Evolutionary conservation across 1,139 yeast species (phyloP), one percentile per base, ranked within the genome.

Genomic region (Geotrichum europaeum): DNA sequence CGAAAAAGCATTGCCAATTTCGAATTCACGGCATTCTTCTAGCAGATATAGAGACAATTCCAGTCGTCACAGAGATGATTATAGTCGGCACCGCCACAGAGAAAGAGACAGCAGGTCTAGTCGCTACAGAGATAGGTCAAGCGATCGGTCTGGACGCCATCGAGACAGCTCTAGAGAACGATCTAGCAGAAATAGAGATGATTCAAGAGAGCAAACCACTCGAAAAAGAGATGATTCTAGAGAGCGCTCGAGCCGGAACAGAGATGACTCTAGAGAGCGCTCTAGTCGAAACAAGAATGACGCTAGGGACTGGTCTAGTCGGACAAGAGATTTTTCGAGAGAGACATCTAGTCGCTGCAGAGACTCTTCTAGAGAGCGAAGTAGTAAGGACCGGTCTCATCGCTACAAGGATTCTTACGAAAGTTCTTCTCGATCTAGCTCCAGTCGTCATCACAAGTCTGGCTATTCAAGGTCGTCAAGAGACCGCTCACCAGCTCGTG

Each of bases 111-210:
- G 45, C 57, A 50, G 55, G 51, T 49, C 32, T n/a, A 49, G 43
- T 36, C 43, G 43, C 43, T n/a, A 36, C 47, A 40, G 63, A 49
- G 61, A 53, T 36, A 53, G 56, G 13, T 40, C 47, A 1, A 50
- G 54, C 12, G 58, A 62, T 45, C 25, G 62, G 18, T 59, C 60
- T 34, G 52, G 64, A 51, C 52, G 30, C 22, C 43, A 49, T 36
- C 4, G 25, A 6, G 53, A 56, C 18, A 34, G 22, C 49, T 49
- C 34, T 18, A 45, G 22, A 52, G 57, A 32, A 10, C 43, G 47
- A 5, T 25, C 50, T 9, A 30, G 49, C 18, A 47, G 40, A 30
- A n/a, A 53, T 18, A 53, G 4, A 30, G 49, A 52, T 22, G 55
- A 20, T 6, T n/a, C 45, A 9, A 25, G 13, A 20, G 47, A 30